Evolutionary conservation across 2,329 filamentous ascomycete genomes (phyloP), one percentile per base, ranked within the genome.

Genomic region (Stachybotrys elegans): DNA sequence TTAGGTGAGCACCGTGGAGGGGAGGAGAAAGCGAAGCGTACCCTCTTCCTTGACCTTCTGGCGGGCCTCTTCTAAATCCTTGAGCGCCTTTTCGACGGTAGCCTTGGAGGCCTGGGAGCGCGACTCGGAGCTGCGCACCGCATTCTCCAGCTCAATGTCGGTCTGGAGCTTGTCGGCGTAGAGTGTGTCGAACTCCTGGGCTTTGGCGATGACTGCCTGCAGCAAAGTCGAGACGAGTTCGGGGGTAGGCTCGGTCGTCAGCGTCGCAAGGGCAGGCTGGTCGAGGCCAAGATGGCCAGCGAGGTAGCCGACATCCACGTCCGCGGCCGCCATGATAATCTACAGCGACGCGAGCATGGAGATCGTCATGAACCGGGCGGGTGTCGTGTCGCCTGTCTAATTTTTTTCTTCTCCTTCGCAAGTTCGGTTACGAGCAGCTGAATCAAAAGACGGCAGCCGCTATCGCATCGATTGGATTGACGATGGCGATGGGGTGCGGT

Each of bases 111-210:
- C 80, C 59, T 92, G 88, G 52, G 84, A 83, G 65, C 90, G 87
- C 20, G 85, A 82, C 61, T 97, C 92, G 47, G 86, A 84, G 52
- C 80, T 86, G 55, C 90, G 84, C 39, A 95, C 84, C 16, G 85
- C 86, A 65, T 89, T 93, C 64, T 98, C 93, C 7, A 97, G 78
- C 70, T 97, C 91, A 36, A 98, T 93, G 57, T 95, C 89, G 37
- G 88, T 73, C 53, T 88, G 84, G 36, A 96, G 76, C 69, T 96
- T 97, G 52, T 95, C 88, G 9, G 92, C 84, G 56, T 85, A 88
- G 32, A 95, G 70, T 31, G 83, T 78, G 60, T 95, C 89, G 56
- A 81, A 84, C 57, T 95, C 89, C 56, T 84, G 86, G 27, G 88
- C 89, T 64, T 93, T 95, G 22, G 73, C 70, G 20, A 84, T 78